Evolutionary conservation across 768 basidiomycete species (phyloP), one percentile per base, ranked within the genome.

Genomic region (Glaciozyma antarctica): DNA sequence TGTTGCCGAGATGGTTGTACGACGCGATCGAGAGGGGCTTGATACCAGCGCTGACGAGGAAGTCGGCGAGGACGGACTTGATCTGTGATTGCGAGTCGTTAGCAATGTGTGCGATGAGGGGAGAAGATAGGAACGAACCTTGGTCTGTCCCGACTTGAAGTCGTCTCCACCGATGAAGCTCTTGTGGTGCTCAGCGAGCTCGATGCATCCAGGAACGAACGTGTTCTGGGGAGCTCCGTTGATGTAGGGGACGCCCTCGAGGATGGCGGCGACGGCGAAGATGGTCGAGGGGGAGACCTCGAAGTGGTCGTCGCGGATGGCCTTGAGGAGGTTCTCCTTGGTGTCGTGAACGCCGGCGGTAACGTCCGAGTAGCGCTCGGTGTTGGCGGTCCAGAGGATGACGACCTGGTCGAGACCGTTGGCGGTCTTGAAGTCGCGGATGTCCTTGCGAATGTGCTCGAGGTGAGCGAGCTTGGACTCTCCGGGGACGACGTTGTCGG

Each of bases 191-290:
- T 97, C 94, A 49, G 94, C 90, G 70, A 99, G 88, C 71, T 85
- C 83, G 74, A 99, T 88, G 73, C 87, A 86, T 69, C 94, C 94
- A 0, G 94, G 94, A 30, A 99, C 92, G 73, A 97, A 97, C 5
- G 94, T 95, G 83, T 99, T 99, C 82, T 98, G 93, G 9, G 94
- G 94, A 15, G 94, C 92, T 58, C 94, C 94, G 75, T 97, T 97
- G 51, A 72, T 83, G 81, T 93, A 99, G 24, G 94, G 91, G 75
- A 87, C 85, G 63, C 87, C 87, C 78, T 98, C 94, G 72, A 97
- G 86, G 76, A 98, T 94, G 38, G 91, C 82, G 13, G 93, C 94
- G 65, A 97, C 87, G 24, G 94, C 94, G 75, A 97, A 98, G 71
- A 98, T 76, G 55, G 92, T 94, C 58, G 91, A 94, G 7, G 94